Evolutionary conservation across 176 grass and related monocot genomes (phyloP), one percentile per base, ranked within the genome.

Genomic region (Oryza officinalis): DNA sequence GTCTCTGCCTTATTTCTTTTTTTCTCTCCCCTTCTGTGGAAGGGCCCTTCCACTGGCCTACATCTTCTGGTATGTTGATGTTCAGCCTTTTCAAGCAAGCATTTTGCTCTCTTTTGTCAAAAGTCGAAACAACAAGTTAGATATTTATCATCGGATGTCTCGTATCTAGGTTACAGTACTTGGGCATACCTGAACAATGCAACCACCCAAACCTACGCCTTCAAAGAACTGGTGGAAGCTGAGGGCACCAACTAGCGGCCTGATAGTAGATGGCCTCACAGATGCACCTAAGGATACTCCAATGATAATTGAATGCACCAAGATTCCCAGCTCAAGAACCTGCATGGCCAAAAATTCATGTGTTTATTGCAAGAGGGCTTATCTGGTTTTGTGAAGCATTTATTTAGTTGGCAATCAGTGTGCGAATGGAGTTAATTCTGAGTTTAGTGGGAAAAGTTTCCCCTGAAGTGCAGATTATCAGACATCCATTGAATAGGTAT

Each of bases 141-240:
- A 57, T 79, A 75, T 81, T 63, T 63, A 10, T 61, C 33, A 37
- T 67, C 47, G 75, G 87, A n/a, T 71, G 41, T 63, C 22, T 63
- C 18, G 27, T 67, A 75, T 80, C 13, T 61, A 37, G 12, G 47
- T 63, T 75, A 15, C 54, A 44, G 49, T 65, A 35, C 27, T 72
- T 44, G 44, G 2, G 68, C 54, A 37, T 87, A 93, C 96, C 96
- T 98, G 96, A 61, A 98, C 89, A 74, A 98, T 98, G 80, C 83
- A 98, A 60, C 96, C 89, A 74, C 96, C 96, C 64, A 98, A 88
- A 18, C 96, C 96, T 66, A 98, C 84, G 26, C 96, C 96, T 95
- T 98, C 96, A 72, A 98, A 98, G 90, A 98, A 98, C 69, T 98
- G 96, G 81, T 98, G 96, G 89, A 98, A 98, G 72, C 96, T 98